Evolutionary conservation across 2,329 filamentous ascomycete genomes (phyloP).

Genomic region (Pseudonectria buxi): DNA sequence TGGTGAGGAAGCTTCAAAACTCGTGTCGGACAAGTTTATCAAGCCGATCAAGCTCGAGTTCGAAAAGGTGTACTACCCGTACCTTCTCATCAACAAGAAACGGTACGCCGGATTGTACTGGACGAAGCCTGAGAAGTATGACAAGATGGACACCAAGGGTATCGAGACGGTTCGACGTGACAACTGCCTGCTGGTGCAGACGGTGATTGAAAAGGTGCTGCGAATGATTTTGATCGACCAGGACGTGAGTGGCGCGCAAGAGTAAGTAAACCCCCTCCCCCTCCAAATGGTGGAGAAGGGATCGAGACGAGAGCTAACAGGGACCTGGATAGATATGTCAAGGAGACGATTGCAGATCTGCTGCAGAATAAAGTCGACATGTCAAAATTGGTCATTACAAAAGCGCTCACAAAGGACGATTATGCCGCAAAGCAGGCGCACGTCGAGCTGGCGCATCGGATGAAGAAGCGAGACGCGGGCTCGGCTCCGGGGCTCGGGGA

Average conservation of each 20-base stretch:
- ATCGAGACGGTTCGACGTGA: slow-evolving; percentile 97
- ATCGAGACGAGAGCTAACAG: slow-evolving; percentile 28
- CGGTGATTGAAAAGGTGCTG: slow-evolving; percentile 92
- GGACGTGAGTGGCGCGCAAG: slow-evolving; percentile 84
- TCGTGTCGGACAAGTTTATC: slow-evolving; percentile 84
- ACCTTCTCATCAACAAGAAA: slow-evolving; percentile 99
- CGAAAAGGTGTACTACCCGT: slow-evolving; percentile 98
- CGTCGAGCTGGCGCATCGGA: slow-evolving; percentile 88
- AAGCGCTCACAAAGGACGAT: slow-evolving; percentile 83
- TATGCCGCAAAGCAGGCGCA: slow-evolving; percentile 94
- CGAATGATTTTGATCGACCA: slow-evolving; percentile 93
- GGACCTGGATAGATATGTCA: slow-evolving; percentile 67
- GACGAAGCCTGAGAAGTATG: slow-evolving; percentile 89
- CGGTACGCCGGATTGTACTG: slow-evolving; percentile 96
- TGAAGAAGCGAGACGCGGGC: slow-evolving; percentile 94
- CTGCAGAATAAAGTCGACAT: slow-evolving; percentile 98
- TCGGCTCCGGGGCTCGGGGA: slow-evolving; percentile 90
- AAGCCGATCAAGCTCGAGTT: slow-evolving; percentile 99
- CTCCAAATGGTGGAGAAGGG: slow-evolving; percentile 1
- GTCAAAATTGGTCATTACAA: slow-evolving; percentile 98
- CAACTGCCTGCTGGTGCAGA: slow-evolving; percentile 92
- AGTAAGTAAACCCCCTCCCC: slow-evolving; percentile 52
- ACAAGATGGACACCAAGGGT: slow-evolving; percentile 99
- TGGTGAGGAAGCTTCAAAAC: slow-evolving; percentile 85
- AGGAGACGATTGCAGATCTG: slow-evolving; percentile 88